phyloP scores from a whole-genome alignment of 2,329 filamentous ascomycete species.

The Ilyonectria robusta region DNA sequence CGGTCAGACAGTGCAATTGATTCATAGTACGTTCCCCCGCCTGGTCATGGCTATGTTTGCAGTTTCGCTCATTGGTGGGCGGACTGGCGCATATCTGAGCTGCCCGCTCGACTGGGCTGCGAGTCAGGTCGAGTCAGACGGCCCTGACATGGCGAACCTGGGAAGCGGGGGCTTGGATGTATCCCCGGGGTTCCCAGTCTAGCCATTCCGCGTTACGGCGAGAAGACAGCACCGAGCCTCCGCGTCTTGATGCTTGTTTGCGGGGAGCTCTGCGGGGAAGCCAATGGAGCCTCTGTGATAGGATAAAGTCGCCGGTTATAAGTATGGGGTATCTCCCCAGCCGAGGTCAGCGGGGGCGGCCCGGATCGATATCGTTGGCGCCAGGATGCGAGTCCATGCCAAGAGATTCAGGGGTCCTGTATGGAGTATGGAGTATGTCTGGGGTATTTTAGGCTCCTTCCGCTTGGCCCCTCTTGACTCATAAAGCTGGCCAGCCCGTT shows the following conservation, averaged over 20 bases:
- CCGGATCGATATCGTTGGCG: no score
- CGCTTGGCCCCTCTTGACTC: no score
- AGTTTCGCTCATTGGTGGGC: neutral
- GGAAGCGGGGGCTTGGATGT: neutral
- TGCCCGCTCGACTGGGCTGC: neutral
- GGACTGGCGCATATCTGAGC: neutral
- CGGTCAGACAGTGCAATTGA: neutral
- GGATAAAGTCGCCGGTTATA: neutral
- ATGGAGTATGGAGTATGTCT: no score
- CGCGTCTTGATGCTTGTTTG: no score
- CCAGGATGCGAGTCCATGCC: no score
- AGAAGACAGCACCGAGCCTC: neutral
- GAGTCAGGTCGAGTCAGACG: slow-evolving; percentile 14
- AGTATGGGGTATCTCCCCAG: neutral
- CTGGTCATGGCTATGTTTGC: neutral
- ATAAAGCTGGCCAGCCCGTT: no score
- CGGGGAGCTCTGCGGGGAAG: neutral
- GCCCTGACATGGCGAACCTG: neutral
- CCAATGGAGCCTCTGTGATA: neutral
- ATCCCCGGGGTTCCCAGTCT: no score
- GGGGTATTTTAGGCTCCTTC: no score
- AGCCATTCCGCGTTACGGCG: neutral
- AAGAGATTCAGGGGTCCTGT: no score
- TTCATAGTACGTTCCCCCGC: neutral
- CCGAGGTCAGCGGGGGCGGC: neutral